Evolutionary conservation across 2,329 filamentous ascomycete species (phyloP).

Genomic region (Meredithiella fracta): DNA sequence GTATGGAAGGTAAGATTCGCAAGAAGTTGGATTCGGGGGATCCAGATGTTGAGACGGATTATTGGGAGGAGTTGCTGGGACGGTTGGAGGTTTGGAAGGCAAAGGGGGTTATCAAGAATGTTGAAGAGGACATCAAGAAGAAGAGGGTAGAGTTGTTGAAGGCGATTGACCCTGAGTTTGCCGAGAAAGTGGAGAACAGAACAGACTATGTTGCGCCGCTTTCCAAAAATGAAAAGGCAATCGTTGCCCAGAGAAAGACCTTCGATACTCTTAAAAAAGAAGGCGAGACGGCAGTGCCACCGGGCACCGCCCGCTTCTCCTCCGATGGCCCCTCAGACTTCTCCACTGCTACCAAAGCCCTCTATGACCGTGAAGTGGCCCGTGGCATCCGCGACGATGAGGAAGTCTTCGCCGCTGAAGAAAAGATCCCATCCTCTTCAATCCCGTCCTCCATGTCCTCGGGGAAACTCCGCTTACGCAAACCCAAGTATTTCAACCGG

Average conservation of each 20-base stretch:
- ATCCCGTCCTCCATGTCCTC: slow-evolving; percentile 22
- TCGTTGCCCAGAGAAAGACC: not conserved
- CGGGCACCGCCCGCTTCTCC: slow-evolving; percentile 53
- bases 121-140: slow-evolving; percentile 60
- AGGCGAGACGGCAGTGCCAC: slow-evolving; percentile 22
- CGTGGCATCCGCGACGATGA: slow-evolving; percentile 85
- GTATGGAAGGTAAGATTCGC: slow-evolving; percentile 72
- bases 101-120: slow-evolving; percentile 62
- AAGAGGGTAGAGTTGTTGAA: slow-evolving; percentile 50
- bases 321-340: slow-evolving; percentile 58
- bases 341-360: slow-evolving; percentile 69
- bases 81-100: slow-evolving; percentile 84
- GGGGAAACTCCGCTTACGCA: slow-evolving; percentile 71
- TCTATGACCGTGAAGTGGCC: slow-evolving; percentile 86
- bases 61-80: slow-evolving; percentile 85
- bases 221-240: not conserved
- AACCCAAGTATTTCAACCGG: slow-evolving; percentile 92
- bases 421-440: slow-evolving; percentile 45
- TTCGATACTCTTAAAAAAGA: not conserved
- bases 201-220: slow-evolving; percentile 15
- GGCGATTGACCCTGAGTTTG: slow-evolving; percentile 51
- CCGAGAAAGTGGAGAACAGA: slow-evolving; percentile 20
- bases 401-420: slow-evolving; percentile 86
- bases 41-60: slow-evolving; percentile 83
- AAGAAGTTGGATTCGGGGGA: slow-evolving; percentile 76